A percentile compares a stretch with the other conserved stretches of the same genome.
These are phyloP conservation scores for Kwoniella sp. DNA, from an alignment of 768 basidiomycete species.

Conservation along the genomic window DNA sequence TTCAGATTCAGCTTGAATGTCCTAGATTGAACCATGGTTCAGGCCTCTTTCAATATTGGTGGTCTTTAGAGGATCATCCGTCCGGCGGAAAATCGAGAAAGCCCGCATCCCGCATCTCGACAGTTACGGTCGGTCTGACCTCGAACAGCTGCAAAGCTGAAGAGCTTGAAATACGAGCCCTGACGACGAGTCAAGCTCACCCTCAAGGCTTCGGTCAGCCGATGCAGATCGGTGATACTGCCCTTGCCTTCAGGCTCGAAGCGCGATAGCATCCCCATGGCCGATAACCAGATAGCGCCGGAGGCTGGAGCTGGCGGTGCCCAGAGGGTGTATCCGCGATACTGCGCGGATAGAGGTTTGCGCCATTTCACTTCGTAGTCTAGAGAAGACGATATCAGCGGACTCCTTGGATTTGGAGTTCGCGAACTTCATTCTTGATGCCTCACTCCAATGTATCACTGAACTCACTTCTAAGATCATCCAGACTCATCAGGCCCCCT, in stretches of 20 bases:
- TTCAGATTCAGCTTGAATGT: too few species aligned
- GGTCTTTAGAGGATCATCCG: too few species aligned
- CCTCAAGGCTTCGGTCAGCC: conserved; percentile 79
- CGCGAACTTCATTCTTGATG: too few species aligned
- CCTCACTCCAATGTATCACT: background rate
- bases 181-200: too few species aligned
- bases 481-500: conserved; percentile 77
- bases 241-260: conserved; percentile 58
- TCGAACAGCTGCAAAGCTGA: too few species aligned
- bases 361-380: conserved; percentile 70
- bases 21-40: too few species aligned
- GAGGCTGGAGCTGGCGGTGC: conserved; percentile 76
- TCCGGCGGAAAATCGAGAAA: too few species aligned
- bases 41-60: too few species aligned
- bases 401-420: too few species aligned
- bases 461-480: conserved; percentile 60
- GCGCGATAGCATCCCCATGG: conserved; percentile 79
- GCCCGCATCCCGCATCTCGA: too few species aligned
- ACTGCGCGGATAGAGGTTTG: conserved; percentile 73
- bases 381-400: conserved; percentile 25
- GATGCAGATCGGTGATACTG: conserved; percentile 69
- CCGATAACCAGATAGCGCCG: conserved; percentile 82
- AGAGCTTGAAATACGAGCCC: too few species aligned
- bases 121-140: too few species aligned
- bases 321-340: conserved; percentile 74